Percentiles rank a stretch among this genome's conserved stretches.
Evolutionary conservation across 495 filamentous ascomycete genomes (phyloP).

Genomic region (Staphylotrichum longicolle): DNA sequence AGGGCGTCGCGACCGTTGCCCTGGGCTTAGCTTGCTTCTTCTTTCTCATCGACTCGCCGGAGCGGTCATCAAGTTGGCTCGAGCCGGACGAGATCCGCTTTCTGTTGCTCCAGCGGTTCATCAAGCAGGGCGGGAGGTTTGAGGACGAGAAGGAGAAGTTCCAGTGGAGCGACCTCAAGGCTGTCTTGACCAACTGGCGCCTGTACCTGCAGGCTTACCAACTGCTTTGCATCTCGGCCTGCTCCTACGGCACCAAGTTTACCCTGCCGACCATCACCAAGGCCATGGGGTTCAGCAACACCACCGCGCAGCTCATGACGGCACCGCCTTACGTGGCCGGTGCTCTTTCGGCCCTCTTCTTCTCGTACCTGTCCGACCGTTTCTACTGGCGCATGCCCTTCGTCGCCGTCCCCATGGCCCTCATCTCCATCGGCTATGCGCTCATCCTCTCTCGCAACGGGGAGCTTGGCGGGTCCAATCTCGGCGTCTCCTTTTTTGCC

Average conservation of each 20-base stretch:
- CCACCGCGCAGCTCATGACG: constrained; percentile 7
- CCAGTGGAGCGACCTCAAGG: constrained; percentile 3
- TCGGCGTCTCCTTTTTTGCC: not conserved
- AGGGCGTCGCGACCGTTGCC: constrained; percentile 60
- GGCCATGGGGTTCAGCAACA: constrained; percentile 4
- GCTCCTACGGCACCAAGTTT: constrained; percentile 5
- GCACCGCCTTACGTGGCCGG: not conserved
- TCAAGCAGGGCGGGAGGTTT: constrained; percentile 6
- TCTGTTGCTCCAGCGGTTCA: constrained; percentile 1
- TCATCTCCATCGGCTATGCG: not conserved
- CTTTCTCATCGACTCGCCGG: not conserved
- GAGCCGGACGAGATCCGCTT: not conserved
- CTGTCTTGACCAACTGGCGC: constrained; percentile 1
- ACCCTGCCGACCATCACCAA: constrained; percentile 4
- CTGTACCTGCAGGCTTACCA: constrained; percentile 4
- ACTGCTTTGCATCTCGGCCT: constrained; percentile 5
- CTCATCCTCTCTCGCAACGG: not conserved
- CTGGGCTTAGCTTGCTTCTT: constrained; percentile 2
- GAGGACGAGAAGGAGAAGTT: constrained; percentile 1
- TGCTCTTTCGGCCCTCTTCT: constrained; percentile 3
- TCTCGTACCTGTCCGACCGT: constrained; percentile 5
- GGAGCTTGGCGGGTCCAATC: not conserved
- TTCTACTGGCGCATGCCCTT: constrained; percentile 8
- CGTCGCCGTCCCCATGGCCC: not conserved
- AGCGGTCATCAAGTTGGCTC: not conserved